phyloP scores from a whole-genome alignment of 306 rosid genomes.

The Crataegus laevigata region DNA sequence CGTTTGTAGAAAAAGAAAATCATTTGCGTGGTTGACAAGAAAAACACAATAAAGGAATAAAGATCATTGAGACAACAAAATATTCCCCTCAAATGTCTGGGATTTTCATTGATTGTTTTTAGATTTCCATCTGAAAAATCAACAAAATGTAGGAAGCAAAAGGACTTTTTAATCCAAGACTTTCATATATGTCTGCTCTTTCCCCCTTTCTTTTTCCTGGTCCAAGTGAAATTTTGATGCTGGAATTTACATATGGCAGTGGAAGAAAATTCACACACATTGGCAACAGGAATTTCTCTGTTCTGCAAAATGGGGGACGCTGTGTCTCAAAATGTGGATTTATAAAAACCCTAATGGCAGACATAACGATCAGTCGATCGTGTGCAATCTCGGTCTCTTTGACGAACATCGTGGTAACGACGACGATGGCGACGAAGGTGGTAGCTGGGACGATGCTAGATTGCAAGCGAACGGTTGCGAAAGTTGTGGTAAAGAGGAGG shows the following conservation, averaged over 20 bases:
- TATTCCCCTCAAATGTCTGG: slow-evolving; percentile 1
- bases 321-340: not conserved
- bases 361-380: slow-evolving; percentile 7
- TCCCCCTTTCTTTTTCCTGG: not conserved
- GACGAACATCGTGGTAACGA: slow-evolving; percentile 18
- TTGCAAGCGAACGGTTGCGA: slow-evolving; percentile 26
- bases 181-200: not conserved
- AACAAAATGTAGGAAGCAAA: not conserved
- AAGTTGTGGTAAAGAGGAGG: slow-evolving; percentile 6
- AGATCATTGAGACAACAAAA: not conserved
- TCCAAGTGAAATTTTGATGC: not conserved
- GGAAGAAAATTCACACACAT: not conserved
- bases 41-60: not conserved
- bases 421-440: slow-evolving; percentile 13
- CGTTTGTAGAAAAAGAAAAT: too few species aligned
- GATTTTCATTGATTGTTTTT: not conserved
- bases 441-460: slow-evolving; percentile 13
- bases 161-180: not conserved
- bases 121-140: not conserved
- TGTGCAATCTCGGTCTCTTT: slow-evolving; percentile 49
- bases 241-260: slow-evolving; percentile 11
- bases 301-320: not conserved
- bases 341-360: not conserved
- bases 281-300: not conserved
- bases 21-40: too few species aligned